Conservation (phyloP, 192 early-diverging fungal species). For the Rhizoclosmatium sp. region DNA sequence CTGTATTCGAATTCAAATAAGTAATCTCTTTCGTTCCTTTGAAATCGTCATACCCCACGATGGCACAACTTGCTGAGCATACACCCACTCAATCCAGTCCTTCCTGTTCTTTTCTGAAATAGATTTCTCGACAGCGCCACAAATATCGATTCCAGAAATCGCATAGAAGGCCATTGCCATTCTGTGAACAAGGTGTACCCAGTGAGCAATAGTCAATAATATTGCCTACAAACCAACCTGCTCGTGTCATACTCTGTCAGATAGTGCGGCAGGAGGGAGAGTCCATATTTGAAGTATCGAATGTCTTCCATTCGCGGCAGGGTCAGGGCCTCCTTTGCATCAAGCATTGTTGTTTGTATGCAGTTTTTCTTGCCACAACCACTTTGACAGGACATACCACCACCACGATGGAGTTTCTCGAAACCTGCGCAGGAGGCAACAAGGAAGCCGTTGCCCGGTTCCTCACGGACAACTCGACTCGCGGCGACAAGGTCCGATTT, state of each 20-base stretch:
- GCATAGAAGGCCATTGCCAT: conserved; percentile 90
- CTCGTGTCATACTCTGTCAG: conserved; percentile 76
- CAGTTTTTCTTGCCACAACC: background rate
- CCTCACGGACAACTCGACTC: background rate
- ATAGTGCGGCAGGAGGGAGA: conserved; percentile 76
- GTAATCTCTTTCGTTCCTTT: background rate
- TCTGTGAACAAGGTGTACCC: conserved; percentile 48
- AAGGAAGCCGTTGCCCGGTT: background rate
- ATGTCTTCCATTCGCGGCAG: conserved; percentile 61
- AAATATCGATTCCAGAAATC: conserved; percentile 80
- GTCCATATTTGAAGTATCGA: conserved; percentile 74
- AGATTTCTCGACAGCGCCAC: conserved; percentile 68
- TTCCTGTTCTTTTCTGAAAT: conserved; percentile 62
- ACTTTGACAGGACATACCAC: background rate
- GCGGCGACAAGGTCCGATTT: conserved; percentile 1
- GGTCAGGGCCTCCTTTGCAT: background rate
- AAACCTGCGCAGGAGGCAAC: conserved; percentile 20
- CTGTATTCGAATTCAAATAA: conserved; percentile 45
- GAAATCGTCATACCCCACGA: conserved; percentile 19
- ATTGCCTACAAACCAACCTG: conserved; percentile 53
- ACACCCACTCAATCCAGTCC: conserved; percentile 95
- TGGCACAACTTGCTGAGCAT: conserved; percentile 79
- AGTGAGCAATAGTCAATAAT: background rate
- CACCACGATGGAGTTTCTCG: conserved; percentile 19
- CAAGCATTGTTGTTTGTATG: background rate